Base-by-base conservation (phyloP, 2,329 filamentous ascomycete species). In the Fusarium torreyae region DNA sequence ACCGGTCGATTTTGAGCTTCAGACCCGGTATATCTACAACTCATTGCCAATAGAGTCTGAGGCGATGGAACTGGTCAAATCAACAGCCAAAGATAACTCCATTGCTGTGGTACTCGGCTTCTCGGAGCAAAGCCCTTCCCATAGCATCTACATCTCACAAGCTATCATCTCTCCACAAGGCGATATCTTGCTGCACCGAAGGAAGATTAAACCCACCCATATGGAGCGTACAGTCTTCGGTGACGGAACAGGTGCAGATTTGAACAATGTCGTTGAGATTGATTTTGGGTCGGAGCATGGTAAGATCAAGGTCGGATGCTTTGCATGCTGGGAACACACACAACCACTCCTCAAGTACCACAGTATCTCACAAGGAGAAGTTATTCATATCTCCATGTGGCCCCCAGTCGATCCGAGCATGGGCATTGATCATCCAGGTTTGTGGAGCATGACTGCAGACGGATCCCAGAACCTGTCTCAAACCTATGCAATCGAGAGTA, bases 401-500 rank as follows among this genome's bases (percentile, higher is more conserved):
- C 85, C 84, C 0, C 71, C 74, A 1, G 50, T 73, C 14, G 72
- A 75, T 11, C 71, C 69, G 10, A 57, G 55, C 6, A 68, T 48
- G 4, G 72, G 73, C 2, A 56, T 66, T 1, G 43, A 75, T 6
- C 53, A 66, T 14, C 73, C 73, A 2, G 74, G 73, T 3, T 55
- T 77, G 14, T 78, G 73, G 72, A 75, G 72, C 45, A 78, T 78
- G 73, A 74, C 73, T 17, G 71, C 72, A 8, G 74, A 77, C 28
- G 80, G 81, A 6, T 82, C 80, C 57, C 80, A 80, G 31, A 81
- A 71, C 44, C 77, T 88, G 2, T 84, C 85, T 0, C 84, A 85
- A 63, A 81, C 83, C 0, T 88, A 89, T 67, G 87, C 88, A 2
- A 83, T 89, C 10, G 88, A 90, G 71, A 82, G 84, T 3, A 79